Evolutionary conservation across 805 yeast genomes (phyloP).

Genomic region (Saccharomyces kudriavzevii): DNA sequence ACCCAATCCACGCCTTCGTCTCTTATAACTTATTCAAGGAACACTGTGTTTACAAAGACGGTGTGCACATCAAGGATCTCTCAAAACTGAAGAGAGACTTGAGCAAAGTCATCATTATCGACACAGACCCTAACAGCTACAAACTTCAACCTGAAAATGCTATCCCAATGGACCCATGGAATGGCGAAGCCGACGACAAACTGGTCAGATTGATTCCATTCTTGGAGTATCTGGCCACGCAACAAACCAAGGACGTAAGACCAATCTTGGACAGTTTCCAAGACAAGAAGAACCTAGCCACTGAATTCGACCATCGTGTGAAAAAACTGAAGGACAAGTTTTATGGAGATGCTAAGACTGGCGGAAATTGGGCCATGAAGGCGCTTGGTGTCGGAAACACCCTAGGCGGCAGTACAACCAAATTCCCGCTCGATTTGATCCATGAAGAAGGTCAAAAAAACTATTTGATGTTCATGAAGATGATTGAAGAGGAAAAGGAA

Average conservation of each 20-base stretch:
- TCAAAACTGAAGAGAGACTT: conserved; percentile 85
- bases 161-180: conserved; percentile 79
- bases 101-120: conserved; percentile 70
- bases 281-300: conserved; percentile 58
- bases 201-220: conserved; percentile 80
- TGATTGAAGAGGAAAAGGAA: conserved; percentile 77
- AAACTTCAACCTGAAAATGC: conserved; percentile 90
- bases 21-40: conserved; percentile 85
- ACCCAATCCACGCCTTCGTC: conserved; percentile 85
- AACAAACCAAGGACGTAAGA: conserved; percentile 77
- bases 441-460: conserved; percentile 90
- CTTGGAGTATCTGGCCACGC: conserved; percentile 89
- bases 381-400: conserved; percentile 48
- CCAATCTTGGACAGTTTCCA: conserved; percentile 70
- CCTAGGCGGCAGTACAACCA: conserved; percentile 27
- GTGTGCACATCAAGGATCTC: conserved; percentile 82
- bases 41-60: conserved; percentile 79
- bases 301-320: conserved; percentile 78
- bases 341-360: conserved; percentile 42
- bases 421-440: conserved; percentile 70
- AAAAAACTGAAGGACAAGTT: conserved; percentile 63
- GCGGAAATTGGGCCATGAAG: conserved; percentile 46
- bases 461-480: conserved; percentile 72
- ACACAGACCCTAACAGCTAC: conserved; percentile 63
- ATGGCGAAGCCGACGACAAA: conserved; percentile 73